Conservation (phyloP, 345 rosid genomes). For the Geranium rotundifolium region DNA sequence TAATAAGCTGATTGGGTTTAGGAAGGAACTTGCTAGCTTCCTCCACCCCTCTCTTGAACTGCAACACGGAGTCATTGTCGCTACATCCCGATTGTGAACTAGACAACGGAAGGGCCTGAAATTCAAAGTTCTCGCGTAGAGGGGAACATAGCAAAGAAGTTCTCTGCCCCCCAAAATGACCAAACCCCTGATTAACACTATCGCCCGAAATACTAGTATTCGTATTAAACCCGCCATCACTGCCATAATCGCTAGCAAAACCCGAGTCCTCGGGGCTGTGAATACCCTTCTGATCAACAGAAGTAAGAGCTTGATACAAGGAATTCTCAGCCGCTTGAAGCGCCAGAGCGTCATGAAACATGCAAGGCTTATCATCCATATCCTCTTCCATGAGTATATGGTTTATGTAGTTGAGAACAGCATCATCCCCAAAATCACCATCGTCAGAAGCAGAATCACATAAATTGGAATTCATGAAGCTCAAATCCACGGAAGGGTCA, state of each 20-base stretch:
- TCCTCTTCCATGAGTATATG: slow-evolving; percentile 61
- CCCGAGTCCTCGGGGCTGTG: slow-evolving; percentile 18
- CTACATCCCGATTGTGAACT: slow-evolving; percentile 14
- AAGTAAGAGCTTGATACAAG: slow-evolving; percentile 27
- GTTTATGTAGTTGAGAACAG: slow-evolving; percentile 36
- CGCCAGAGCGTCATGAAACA: slow-evolving; percentile 34
- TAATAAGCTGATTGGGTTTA: slow-evolving; percentile 24
- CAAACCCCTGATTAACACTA: slow-evolving; percentile 18
- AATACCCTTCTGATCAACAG: slow-evolving; percentile 4
- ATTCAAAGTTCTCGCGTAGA: slow-evolving; percentile 29
- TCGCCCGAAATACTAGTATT: slow-evolving; percentile 31
- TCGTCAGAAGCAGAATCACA: slow-evolving; percentile 32
- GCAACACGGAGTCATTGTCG: slow-evolving; percentile 31
- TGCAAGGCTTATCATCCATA: slow-evolving; percentile 32
- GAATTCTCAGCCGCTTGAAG: slow-evolving; percentile 54
- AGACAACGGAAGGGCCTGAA: slow-evolving; percentile 36
- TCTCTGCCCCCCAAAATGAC: slow-evolving; percentile 28
- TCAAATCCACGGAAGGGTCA: slow-evolving; percentile 15
- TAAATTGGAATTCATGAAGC: slow-evolving; percentile 11
- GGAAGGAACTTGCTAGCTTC: slow-evolving; percentile 83
- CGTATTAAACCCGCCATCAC: slow-evolving; percentile 16
- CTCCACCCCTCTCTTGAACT: slow-evolving; percentile 53
- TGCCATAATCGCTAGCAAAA: slow-evolving; percentile 15
- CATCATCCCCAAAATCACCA: slow-evolving; percentile 31
- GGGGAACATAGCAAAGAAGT: slow-evolving; percentile 23